A percentile compares a stretch with the other conserved stretches of the same genome.
These are phyloP conservation scores for Arabidopsis suecica DNA, from an alignment of 345 rosid genomes.

Conservation along the genomic window DNA sequence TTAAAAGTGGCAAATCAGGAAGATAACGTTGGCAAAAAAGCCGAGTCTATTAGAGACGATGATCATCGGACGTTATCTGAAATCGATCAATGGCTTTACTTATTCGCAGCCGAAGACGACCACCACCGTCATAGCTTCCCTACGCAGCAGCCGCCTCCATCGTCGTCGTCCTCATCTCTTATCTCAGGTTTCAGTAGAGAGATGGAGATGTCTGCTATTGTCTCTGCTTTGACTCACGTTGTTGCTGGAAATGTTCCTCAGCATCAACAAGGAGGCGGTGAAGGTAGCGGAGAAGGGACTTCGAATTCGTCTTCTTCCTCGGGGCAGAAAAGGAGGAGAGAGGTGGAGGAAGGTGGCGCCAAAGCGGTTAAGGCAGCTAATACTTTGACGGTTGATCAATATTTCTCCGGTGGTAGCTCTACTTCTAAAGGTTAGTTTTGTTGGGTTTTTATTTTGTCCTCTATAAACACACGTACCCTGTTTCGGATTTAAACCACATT, in stretches of 20 bases:
- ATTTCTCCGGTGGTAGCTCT: conserved; percentile 37
- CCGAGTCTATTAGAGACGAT: conserved; percentile 39
- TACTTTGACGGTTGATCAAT: conserved; percentile 47
- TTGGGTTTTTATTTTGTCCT: background rate
- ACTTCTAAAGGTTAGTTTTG: conserved; percentile 32
- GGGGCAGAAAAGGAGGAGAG: conserved; percentile 52
- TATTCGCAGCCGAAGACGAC: conserved; percentile 19
- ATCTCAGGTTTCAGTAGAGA: conserved; percentile 52
- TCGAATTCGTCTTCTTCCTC: conserved; percentile 39
- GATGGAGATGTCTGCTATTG: conserved; percentile 77
- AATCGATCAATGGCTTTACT: conserved; percentile 44
- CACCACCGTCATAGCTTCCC: conserved; percentile 14
- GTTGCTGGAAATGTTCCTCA: conserved; percentile 65
- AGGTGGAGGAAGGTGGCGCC: conserved; percentile 40
- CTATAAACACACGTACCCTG: background rate
- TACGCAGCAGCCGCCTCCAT: background rate
- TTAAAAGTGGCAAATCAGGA: conserved; percentile 50
- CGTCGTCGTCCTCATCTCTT: conserved; percentile 22
- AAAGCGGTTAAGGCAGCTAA: conserved; percentile 29
- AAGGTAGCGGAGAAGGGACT: conserved; percentile 31
- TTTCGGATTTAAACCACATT: background rate
- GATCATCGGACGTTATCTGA: conserved; percentile 42
- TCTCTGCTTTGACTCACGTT: conserved; percentile 72
- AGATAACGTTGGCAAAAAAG: conserved; percentile 36
- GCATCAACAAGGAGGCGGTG: conserved; percentile 9